Percentiles rank a stretch among this genome's conserved stretches.
Conservation (phyloP, 306 rosid species). For the Luffa aegyptiaca region DNA sequence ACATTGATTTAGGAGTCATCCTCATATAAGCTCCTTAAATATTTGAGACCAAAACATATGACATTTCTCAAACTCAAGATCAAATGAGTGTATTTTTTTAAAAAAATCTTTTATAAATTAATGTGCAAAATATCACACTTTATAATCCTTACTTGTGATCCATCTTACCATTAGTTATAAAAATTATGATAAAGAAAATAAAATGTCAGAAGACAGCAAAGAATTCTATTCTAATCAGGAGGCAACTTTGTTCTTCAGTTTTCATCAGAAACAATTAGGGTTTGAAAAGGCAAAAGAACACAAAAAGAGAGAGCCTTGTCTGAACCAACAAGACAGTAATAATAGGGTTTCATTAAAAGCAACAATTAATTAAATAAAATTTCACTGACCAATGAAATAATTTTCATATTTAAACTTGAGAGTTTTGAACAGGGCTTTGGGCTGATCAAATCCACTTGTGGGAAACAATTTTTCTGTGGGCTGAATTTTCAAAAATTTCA, state of each 20-base stretch:
- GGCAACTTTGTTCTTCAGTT: neutral
- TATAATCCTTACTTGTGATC: too few species aligned
- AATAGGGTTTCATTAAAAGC: neutral
- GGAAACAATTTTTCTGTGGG: slow-evolving; percentile 5
- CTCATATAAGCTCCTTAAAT: too few species aligned
- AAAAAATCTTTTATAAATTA: too few species aligned
- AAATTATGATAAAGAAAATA: neutral
- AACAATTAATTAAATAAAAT: neutral
- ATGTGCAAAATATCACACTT: too few species aligned
- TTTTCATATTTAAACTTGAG: neutral
- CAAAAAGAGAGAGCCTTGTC: neutral
- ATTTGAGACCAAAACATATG: too few species aligned
- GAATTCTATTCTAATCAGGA: neutral
- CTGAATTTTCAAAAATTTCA: neutral
- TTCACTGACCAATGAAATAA: neutral
- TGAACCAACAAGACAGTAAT: neutral
- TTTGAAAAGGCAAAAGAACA: neutral
- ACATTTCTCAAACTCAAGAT: too few species aligned
- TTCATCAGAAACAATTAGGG: neutral
- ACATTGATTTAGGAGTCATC: too few species aligned
- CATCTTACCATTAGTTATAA: neutral
- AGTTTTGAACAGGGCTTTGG: neutral
- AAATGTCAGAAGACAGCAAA: neutral
- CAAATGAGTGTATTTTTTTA: too few species aligned
- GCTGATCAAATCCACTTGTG: neutral